Conservation (phyloP, 352 stramenopile genomes). For the Globisporangium yorkense region DNA sequence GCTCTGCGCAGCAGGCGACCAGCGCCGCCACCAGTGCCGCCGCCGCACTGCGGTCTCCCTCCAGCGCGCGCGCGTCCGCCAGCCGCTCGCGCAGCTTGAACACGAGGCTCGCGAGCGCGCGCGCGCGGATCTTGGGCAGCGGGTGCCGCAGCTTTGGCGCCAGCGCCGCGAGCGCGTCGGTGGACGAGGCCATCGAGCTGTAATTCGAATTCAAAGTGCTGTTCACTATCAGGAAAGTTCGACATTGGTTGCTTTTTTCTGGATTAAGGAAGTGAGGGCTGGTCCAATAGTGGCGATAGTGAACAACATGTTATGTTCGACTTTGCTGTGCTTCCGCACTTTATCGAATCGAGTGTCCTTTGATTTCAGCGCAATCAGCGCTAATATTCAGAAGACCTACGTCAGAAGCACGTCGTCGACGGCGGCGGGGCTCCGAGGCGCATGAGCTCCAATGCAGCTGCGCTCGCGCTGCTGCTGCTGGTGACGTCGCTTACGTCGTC, state of each 20-base stretch:
- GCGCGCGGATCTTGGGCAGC: slow-evolving; percentile 47
- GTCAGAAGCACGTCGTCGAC: not conserved
- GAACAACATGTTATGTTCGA: too few species aligned
- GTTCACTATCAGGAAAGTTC: not conserved
- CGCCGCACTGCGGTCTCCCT: slow-evolving; percentile 14
- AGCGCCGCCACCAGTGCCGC: slow-evolving; percentile 26
- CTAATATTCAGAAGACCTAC: too few species aligned
- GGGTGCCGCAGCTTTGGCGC: slow-evolving; percentile 59
- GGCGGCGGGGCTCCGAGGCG: not conserved
- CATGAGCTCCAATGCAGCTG: not conserved
- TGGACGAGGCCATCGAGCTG: not conserved
- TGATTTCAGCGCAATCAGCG: too few species aligned
- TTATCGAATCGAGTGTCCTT: too few species aligned
- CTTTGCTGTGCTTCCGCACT: too few species aligned
- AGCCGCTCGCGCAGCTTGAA: slow-evolving; percentile 68
- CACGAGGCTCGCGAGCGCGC: slow-evolving; percentile 47
- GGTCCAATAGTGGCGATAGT: too few species aligned
- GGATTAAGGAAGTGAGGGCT: too few species aligned
- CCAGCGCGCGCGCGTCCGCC: slow-evolving; percentile 27
- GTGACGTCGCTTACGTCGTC: not conserved
- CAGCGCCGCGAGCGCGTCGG: slow-evolving; percentile 13
- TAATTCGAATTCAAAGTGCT: not conserved
- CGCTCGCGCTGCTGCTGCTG: not conserved
- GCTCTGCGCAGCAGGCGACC: slow-evolving; percentile 30
- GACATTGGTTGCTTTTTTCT: not conserved